Conservation (phyloP, 345 rosid genomes). For the Gossypium stocksii region DNA sequence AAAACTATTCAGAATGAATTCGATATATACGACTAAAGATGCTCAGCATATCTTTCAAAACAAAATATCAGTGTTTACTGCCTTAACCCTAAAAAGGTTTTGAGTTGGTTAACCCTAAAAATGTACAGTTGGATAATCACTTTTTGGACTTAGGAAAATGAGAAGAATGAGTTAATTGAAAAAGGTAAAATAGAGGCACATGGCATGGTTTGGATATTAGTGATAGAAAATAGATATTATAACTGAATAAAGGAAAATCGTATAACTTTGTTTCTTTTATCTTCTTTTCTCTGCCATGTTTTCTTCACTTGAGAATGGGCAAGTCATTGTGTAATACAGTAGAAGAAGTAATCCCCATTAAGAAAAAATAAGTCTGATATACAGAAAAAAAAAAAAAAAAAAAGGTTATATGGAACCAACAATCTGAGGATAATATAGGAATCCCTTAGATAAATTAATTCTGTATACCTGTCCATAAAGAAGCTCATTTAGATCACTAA, state of each 20-base stretch:
- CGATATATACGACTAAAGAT: background rate
- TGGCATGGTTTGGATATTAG: background rate
- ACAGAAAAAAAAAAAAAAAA: background rate
- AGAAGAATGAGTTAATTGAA: background rate
- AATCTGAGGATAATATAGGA: background rate
- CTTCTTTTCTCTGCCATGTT: background rate
- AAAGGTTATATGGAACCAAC: background rate
- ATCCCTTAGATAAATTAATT: constrained; percentile 3
- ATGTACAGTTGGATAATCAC: background rate
- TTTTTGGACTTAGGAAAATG: background rate
- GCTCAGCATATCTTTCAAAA: too few relatives aligned
- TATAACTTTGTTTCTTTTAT: background rate
- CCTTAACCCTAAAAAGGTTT: background rate
- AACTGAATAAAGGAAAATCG: background rate
- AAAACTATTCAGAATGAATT: background rate
- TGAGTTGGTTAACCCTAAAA: background rate
- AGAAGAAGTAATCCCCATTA: background rate
- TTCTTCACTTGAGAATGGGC: background rate
- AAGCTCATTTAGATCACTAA: constrained; percentile 90
- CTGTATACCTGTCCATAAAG: constrained; percentile 85
- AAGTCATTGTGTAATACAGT: background rate
- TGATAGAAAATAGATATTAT: background rate
- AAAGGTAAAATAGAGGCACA: background rate
- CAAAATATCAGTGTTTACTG: background rate
- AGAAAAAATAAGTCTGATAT: background rate